Conservation (phyloP, 345 rosid genomes). For the Populus simonii region DNA sequence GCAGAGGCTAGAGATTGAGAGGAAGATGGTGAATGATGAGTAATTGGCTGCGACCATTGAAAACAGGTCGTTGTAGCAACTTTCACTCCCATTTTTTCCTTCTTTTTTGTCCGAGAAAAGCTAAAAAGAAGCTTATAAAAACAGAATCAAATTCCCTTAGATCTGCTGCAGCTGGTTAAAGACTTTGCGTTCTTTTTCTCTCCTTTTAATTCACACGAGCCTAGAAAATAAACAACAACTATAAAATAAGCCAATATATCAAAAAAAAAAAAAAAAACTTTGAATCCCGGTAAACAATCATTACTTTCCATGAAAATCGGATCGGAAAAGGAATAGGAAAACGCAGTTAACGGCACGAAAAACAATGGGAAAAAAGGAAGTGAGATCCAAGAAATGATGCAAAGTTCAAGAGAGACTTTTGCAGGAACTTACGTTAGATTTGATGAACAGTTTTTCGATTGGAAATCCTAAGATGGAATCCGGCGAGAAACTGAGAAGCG, state of each 20-base stretch:
- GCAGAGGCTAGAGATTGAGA: slow-evolving; percentile 61
- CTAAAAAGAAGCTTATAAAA: not conserved
- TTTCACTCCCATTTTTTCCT: slow-evolving; percentile 60
- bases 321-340: slow-evolving; percentile 19
- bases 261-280: too few species aligned
- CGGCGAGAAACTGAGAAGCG: slow-evolving; percentile 24
- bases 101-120: not conserved
- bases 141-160: not conserved
- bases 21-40: slow-evolving; percentile 52
- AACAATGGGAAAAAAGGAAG: not conserved
- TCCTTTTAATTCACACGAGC: not conserved
- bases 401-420: not conserved
- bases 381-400: slow-evolving; percentile 6
- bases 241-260: not conserved
- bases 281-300: slow-evolving; percentile 19
- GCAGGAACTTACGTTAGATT: not conserved
- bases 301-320: slow-evolving; percentile 29
- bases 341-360: not conserved
- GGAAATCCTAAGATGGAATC: slow-evolving; percentile 8
- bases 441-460: not conserved
- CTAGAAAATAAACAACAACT: not conserved
- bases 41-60: slow-evolving; percentile 56
- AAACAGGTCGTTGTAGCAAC: slow-evolving; percentile 47
- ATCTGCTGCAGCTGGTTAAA: slow-evolving; percentile 3
- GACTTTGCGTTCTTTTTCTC: not conserved